Evolutionary conservation across 164 flowering plant genomes (phyloP).

Genomic region (Magnolia officinalis): DNA sequence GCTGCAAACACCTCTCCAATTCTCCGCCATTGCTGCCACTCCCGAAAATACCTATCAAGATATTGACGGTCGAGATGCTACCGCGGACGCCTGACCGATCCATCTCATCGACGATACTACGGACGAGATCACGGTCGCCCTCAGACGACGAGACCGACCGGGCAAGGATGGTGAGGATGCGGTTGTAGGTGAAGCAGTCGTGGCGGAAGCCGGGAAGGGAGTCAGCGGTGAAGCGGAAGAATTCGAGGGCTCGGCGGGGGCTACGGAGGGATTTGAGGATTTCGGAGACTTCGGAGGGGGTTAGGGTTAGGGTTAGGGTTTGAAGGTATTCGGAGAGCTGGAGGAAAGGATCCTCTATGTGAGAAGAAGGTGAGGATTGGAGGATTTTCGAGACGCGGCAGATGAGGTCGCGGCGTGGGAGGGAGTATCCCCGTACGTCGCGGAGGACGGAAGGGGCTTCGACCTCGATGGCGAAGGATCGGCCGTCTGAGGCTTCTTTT

Average conservation of each 20-base stretch:
- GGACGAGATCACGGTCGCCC: conserved; percentile 23
- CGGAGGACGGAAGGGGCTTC: conserved; percentile 30
- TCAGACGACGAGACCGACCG: conserved; percentile 32
- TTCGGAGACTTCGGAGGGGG: conserved; percentile 72
- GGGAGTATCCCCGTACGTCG: conserved; percentile 66
- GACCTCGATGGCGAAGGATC: conserved; percentile 47
- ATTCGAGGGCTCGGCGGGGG: conserved; percentile 57
- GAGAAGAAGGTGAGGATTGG: conserved; percentile 23
- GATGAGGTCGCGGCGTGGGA: conserved; percentile 83
- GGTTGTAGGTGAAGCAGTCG: conserved; percentile 69
- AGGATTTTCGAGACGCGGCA: conserved; percentile 63
- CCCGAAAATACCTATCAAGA: conserved; percentile 57
- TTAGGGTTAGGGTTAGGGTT: conserved; percentile 46
- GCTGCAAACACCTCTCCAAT: conserved; percentile 42
- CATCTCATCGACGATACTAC: conserved; percentile 52
- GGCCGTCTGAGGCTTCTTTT: conserved; percentile 43
- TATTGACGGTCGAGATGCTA: conserved; percentile 75
- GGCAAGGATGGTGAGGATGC: conserved; percentile 58
- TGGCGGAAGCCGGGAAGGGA: conserved; percentile 58
- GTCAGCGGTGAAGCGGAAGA: conserved; percentile 62
- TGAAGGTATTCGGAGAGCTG: conserved; percentile 52
- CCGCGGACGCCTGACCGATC: conserved; percentile 42
- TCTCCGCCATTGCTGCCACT: conserved; percentile 28
- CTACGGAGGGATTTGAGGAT: conserved; percentile 56
- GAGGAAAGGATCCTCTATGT: conserved; percentile 33